Evolutionary conservation across 108 stramenopile genomes (phyloP).

Genomic region (Skeletonema menzelii): DNA sequence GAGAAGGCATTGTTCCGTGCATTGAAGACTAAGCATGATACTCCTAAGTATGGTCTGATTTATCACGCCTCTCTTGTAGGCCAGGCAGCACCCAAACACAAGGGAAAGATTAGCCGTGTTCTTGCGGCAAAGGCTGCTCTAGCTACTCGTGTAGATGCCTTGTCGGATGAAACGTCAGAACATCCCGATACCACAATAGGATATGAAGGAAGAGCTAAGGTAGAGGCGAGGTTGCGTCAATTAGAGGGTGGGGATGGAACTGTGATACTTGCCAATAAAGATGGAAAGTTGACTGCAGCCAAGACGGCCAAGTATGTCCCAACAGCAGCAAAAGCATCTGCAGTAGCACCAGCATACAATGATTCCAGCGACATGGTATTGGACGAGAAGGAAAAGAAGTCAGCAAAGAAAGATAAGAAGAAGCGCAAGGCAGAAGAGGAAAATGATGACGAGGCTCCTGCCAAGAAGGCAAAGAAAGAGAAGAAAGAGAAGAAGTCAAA

Average conservation of each 20-base stretch:
- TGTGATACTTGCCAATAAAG: conserved; percentile 64
- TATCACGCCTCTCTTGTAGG: conserved; percentile 99
- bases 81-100: conserved; percentile 98
- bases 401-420: conserved; percentile 72
- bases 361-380: conserved; percentile 88
- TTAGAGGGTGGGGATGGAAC: conserved; percentile 90
- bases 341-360: conserved; percentile 83
- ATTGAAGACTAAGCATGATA: conserved; percentile 99
- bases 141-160: conserved; percentile 98
- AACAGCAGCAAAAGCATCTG: conserved; percentile 73
- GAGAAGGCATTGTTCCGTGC: conserved; percentile 99
- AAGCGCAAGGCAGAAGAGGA: conserved; percentile 73
- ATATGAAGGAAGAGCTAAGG: conserved; percentile 95
- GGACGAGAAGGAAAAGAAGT: conserved; percentile 50
- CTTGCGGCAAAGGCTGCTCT: conserved; percentile 98
- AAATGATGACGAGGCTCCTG: conserved; percentile 31
- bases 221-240: conserved; percentile 96
- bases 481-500: conserved; percentile 50
- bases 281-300: conserved; percentile 69
- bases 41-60: conserved; percentile 99
- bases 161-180: conserved; percentile 90
- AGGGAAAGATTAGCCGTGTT: conserved; percentile 99
- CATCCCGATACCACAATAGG: conserved; percentile 93
- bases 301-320: conserved; percentile 82
- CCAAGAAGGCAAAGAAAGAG: conserved; percentile 53